A percentile compares a stretch with the other conserved stretches of the same genome.
phyloP scores from a whole-genome alignment of 2,329 filamentous ascomycete genomes.

The Ceratocystis harringtonii region DNA sequence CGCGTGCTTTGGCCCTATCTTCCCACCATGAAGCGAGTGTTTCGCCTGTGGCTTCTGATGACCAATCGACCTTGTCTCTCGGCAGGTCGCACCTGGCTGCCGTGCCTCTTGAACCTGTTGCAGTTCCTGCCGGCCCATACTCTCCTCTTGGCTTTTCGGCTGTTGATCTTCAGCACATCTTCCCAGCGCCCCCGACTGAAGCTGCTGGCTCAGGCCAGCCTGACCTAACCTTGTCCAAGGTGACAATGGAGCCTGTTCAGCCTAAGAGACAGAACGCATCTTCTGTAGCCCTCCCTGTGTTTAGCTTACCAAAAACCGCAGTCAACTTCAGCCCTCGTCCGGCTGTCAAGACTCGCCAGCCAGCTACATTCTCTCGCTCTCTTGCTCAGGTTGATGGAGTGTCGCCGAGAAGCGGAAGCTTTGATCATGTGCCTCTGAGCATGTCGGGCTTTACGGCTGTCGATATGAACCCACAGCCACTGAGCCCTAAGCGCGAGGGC shows the following conservation, averaged over 20 bases:
- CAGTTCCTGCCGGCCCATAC: slow-evolving; percentile 6
- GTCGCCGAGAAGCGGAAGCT: slow-evolving; percentile 7
- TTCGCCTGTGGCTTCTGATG: not conserved
- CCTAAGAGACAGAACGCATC: slow-evolving; percentile 4
- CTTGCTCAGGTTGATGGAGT: slow-evolving; percentile 3
- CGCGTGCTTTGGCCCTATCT: slow-evolving; percentile 11
- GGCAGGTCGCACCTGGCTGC: slow-evolving; percentile 4
- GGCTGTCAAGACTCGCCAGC: not conserved
- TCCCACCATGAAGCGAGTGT: slow-evolving; percentile 12
- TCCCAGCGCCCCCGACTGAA: slow-evolving; percentile 11
- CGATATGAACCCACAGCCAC: slow-evolving; percentile 13
- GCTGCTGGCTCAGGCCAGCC: not conserved
- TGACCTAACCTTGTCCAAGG: slow-evolving; percentile 2
- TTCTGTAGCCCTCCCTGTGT: not conserved
- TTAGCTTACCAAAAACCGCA: slow-evolving; percentile 5
- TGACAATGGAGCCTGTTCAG: slow-evolving; percentile 6
- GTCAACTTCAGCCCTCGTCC: slow-evolving; percentile 8
- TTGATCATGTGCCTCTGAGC: slow-evolving; percentile 1
- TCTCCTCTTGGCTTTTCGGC: slow-evolving; percentile 14
- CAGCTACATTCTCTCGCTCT: not conserved
- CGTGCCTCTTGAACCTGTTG: slow-evolving; percentile 6
- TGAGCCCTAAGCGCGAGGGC: slow-evolving; percentile 38
- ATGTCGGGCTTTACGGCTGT: slow-evolving; percentile 13
- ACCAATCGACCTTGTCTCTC: not conserved
- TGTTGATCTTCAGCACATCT: slow-evolving; percentile 15